Base-by-base conservation (phyloP, 2,329 filamentous ascomycete genomes). In the Talaromyces sp. region DNA sequence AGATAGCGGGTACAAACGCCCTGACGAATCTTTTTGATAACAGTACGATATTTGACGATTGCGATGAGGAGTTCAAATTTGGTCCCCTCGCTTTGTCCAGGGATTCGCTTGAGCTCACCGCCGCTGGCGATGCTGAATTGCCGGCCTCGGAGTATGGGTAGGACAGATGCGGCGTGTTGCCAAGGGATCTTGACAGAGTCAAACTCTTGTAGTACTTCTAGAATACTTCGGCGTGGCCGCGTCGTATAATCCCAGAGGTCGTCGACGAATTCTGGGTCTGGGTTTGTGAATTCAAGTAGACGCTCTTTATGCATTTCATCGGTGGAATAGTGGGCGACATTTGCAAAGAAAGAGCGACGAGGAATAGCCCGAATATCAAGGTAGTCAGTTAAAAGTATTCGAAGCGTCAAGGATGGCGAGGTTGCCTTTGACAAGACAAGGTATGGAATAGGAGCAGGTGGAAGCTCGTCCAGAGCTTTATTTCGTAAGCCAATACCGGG, bases 181-280 rank as follows among this genome's bases (percentile, higher is more conserved):
- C 87, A 90, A 0, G 94, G 92, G 2, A 99, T 85, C 63, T 87
- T 88, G 58, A 97, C 88, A 0, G 85, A 88, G 48, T 89, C 84
- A 68, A 99, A 99, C 67, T 99, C 94, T 60, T 93, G 87, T 29
- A 99, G 82, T 3, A 96, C 88, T 75, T 99, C 94, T 6, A 99
- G 79, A 60, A 97, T 96, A 61, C 90, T 95, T 35, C 94, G 88
- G 35, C 92, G 88, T 0, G 93, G 90, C 9, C 94, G 87, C 0
- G 92, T 92, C 1, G 94, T 94, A 71, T 99, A 99, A 75, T 99
- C 93, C 77, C 91, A 97, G 59, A 96, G 88, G 67, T 99, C 94
- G 67, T 97, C 92, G 6, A 93, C 85, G 67, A 88, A 90, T 52
- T 89, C 83, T 0, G 91, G 86, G 17, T 46, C 48, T 17, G 48